Percentiles rank a stretch among this genome's conserved stretches.
These are phyloP conservation scores for Adenanthera pavonina DNA, from an alignment of 306 rosid genomes.

Conservation along the genomic window DNA sequence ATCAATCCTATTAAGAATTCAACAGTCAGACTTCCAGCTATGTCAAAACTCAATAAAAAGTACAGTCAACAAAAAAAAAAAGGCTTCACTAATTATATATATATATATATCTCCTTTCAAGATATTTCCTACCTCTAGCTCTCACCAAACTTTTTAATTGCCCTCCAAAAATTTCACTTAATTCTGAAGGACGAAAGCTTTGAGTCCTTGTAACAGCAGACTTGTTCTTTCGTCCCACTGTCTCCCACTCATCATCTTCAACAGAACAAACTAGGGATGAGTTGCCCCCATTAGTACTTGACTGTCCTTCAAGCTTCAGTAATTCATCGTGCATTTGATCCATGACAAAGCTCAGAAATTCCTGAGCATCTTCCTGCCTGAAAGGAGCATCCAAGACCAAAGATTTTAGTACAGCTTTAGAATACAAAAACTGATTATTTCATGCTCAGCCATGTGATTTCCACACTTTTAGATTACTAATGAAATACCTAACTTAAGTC, in stretches of 20 bases:
- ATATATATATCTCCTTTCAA: background rate
- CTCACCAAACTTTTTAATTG: slow-evolving; percentile 80
- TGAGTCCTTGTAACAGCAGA: slow-evolving; percentile 97
- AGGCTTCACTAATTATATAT: background rate
- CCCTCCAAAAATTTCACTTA: slow-evolving; percentile 90
- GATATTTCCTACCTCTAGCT: slow-evolving; percentile 63
- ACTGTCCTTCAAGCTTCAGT: slow-evolving; percentile 75
- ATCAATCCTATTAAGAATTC: background rate
- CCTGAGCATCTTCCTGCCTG: slow-evolving; percentile 99
- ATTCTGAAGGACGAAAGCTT: slow-evolving; percentile 76
- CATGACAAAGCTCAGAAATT: slow-evolving; percentile 92
- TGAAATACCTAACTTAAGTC: slow-evolving; percentile 6
- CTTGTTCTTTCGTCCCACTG: slow-evolving; percentile 91
- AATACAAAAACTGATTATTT: slow-evolving; percentile 11
- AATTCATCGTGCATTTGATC: slow-evolving; percentile 92
- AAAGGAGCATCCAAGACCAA: slow-evolving; percentile 33
- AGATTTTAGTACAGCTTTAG: slow-evolving; percentile 18
- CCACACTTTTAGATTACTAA: slow-evolving; percentile 13
- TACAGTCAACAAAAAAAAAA: background rate
- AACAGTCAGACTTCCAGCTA: background rate
- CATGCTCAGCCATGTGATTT: slow-evolving; percentile 13
- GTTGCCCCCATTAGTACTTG: slow-evolving; percentile 55
- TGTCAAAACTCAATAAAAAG: background rate
- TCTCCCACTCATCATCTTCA: slow-evolving; percentile 98
- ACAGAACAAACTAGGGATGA: slow-evolving; percentile 76